Evolutionary conservation across 2,329 filamentous ascomycete species (phyloP), one percentile per base, ranked within the genome.

Genomic region (Epichloe scottii): DNA sequence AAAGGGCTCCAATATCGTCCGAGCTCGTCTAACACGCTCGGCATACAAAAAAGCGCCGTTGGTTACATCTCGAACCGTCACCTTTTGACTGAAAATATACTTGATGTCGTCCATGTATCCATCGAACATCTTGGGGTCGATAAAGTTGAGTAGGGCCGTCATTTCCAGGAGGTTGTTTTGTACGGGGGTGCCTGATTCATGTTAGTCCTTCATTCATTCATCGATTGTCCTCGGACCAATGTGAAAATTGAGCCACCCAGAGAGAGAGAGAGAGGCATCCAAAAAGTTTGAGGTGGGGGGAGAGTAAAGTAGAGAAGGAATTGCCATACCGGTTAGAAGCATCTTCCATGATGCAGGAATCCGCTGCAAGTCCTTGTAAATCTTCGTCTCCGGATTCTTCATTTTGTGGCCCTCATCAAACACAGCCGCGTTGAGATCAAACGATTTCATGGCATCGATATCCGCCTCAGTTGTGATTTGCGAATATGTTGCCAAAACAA

Each of bases 91-190:
- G 70, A 98, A 98, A 46, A 97, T 85, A 49, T 82, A 85, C 52
- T 85, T 76, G n/a, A 98, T 76, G 54, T 90, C 81, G 8, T 93
- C 83, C 59, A 85, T 81, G 56, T 85, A 82, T 37, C 84, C 78
- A 10, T 79, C 73, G 65, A 98, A 98, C 37, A 97, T 77, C 7
- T 79, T 71, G 0, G 93, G 93, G 66, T 97, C 85, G 60, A 98
- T 89, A 63, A 98, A 97, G n/a, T 85, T 88, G 12, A 98, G 78
- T 14, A 98, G 78, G 2, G 89, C 87, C 40, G 89, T 85, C 60
- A 98, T 80, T 68, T 98, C 93, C 62, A 91, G 84, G 19, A 98
- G 73, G 64, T 97, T 97, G 69, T 98, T 94, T 65, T 94, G 88
- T 2, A 98, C 77, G 0, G 93, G 93, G 0, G 93, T 98, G 41